Evolutionary conservation across 768 basidiomycete genomes (phyloP).

Genomic region (Termitomyces sp.): DNA sequence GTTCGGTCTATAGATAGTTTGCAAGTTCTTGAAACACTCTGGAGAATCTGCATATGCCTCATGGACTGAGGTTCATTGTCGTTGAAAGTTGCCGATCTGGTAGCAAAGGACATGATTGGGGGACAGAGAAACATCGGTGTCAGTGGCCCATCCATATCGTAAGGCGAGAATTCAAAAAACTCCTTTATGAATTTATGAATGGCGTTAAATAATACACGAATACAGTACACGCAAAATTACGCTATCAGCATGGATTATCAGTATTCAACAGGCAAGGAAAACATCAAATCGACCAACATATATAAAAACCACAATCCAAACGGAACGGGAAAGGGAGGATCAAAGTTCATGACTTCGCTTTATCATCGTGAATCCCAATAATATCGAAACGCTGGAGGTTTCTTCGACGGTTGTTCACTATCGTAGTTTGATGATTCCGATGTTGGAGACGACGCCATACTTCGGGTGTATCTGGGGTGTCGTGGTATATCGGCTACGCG

Average conservation of each 20-base stretch:
- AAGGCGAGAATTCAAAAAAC: neutral
- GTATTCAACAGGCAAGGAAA: neutral
- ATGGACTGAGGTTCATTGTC: too few relatives aligned
- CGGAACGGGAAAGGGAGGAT: neutral
- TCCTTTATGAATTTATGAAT: neutral
- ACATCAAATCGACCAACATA: neutral
- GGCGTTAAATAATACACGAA: neutral
- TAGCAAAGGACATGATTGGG: too few relatives aligned
- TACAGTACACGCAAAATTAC: neutral
- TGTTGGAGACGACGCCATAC: slow-evolving; percentile 10
- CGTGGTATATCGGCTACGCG: slow-evolving; percentile 8
- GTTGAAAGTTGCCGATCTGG: too few relatives aligned
- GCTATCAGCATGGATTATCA: neutral
- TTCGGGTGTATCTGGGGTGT: slow-evolving; percentile 5
- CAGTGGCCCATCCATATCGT: neutral
- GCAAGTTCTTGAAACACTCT: neutral
- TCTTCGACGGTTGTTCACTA: slow-evolving; percentile 17
- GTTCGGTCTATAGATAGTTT: neutral
- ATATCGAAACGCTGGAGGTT: slow-evolving; percentile 21
- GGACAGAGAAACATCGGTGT: too few relatives aligned
- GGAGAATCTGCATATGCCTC: neutral
- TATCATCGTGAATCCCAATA: slow-evolving; percentile 23
- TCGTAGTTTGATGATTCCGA: slow-evolving; percentile 18
- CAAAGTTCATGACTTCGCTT: neutral
- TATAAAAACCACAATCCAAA: neutral